Evolutionary conservation across 2,329 filamentous ascomycete species (phyloP).

Genomic region (Dactylonectria macrodidyma): DNA sequence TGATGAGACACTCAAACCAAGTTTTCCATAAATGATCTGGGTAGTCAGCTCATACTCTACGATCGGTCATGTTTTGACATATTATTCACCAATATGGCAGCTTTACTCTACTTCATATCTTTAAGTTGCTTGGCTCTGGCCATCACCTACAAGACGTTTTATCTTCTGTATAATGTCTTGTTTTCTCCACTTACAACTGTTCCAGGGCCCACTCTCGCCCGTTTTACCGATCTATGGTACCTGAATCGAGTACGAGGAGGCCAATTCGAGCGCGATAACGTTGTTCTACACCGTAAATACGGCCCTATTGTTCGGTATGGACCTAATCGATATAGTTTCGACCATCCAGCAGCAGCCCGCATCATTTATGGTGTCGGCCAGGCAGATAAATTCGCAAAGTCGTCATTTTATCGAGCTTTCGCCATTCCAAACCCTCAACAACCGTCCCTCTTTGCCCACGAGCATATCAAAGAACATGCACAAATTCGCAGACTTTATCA

Average conservation of each 20-base stretch:
- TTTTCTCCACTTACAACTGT: background rate
- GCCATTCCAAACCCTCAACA: background rate
- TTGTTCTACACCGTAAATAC: slow-evolving; percentile 22
- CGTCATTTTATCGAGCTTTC: background rate
- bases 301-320: slow-evolving; percentile 24
- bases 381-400: slow-evolving; percentile 2
- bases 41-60: too few relatives aligned
- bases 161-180: too few relatives aligned
- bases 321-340: slow-evolving; percentile 9
- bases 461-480: slow-evolving; percentile 2
- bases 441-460: background rate
- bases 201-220: slow-evolving; percentile 17
- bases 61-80: too few relatives aligned
- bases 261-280: slow-evolving; percentile 21
- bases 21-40: too few relatives aligned
- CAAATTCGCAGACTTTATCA: background rate
- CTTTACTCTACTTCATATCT: too few relatives aligned
- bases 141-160: too few relatives aligned
- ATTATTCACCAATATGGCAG: too few relatives aligned
- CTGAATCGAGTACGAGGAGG: slow-evolving; percentile 11
- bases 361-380: background rate
- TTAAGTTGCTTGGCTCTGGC: too few relatives aligned
- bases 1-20: too few relatives aligned
- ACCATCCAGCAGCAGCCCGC: slow-evolving; percentile 1
- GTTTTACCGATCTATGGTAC: slow-evolving; percentile 26